A percentile compares a stretch with the other conserved stretches of the same genome.
phyloP scores from a whole-genome alignment of 345 rosid species.

The Rhodomyrtus tomentosa region DNA sequence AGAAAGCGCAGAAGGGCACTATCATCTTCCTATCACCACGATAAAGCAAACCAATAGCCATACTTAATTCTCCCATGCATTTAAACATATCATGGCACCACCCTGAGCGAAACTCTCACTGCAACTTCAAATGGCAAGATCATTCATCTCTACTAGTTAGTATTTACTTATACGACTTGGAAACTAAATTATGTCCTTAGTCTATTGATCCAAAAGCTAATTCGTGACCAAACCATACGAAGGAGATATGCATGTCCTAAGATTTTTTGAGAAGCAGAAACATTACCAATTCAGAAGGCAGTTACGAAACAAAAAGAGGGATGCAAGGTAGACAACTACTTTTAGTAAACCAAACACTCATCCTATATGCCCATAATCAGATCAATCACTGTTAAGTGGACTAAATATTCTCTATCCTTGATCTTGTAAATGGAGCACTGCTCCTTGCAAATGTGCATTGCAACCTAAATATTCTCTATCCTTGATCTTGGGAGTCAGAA shows the following conservation, averaged over 20 bases:
- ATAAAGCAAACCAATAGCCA: slow-evolving; percentile 3
- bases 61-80: not conserved
- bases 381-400: not conserved
- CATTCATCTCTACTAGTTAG: not conserved
- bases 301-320: not conserved
- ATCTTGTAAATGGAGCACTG: not conserved
- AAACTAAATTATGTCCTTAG: not conserved
- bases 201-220: not conserved
- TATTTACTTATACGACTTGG: not conserved
- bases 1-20: slow-evolving; percentile 83
- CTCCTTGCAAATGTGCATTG: not conserved
- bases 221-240: not conserved
- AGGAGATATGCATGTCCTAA: not conserved
- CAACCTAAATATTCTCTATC: not conserved
- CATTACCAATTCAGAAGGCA: not conserved
- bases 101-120: not conserved
- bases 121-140: not conserved
- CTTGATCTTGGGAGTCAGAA: not conserved
- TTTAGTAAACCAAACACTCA: not conserved
- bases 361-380: not conserved
- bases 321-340: not conserved
- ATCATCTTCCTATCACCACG: slow-evolving; percentile 72
- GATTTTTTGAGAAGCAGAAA: not conserved
- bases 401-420: not conserved
- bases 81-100: not conserved